Evolutionary conservation across 2,329 filamentous ascomycete species (phyloP).

Genomic region (Onygena corvina): DNA sequence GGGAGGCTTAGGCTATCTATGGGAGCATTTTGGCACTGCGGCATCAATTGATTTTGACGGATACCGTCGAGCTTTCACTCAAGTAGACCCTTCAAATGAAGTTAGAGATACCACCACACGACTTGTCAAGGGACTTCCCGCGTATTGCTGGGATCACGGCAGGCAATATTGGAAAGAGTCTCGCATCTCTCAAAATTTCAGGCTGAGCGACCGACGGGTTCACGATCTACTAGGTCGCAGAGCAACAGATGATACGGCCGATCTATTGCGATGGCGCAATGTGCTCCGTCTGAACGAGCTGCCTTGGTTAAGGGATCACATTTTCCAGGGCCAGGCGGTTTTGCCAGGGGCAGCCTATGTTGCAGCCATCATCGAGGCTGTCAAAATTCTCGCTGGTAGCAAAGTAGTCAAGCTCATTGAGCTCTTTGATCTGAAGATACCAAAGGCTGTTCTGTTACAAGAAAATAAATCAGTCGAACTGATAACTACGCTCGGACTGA

Average conservation of each 20-base stretch:
- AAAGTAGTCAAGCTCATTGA: slow-evolving; percentile 12
- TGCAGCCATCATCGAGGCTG: slow-evolving; percentile 19
- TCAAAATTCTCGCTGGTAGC: slow-evolving; percentile 5
- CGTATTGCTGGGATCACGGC: slow-evolving; percentile 15
- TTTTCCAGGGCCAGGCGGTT: slow-evolving; percentile 22
- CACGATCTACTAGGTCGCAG: slow-evolving; percentile 17
- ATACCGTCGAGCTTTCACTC: slow-evolving; percentile 9
- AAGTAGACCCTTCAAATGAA: background rate
- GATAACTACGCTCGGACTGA: slow-evolving; percentile 16
- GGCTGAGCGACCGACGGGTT: slow-evolving; percentile 7
- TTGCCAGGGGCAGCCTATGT: slow-evolving; percentile 22
- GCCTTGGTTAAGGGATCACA: slow-evolving; percentile 26
- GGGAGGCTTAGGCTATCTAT: slow-evolving; percentile 12
- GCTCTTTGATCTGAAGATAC: slow-evolving; percentile 15
- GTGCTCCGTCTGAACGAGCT: slow-evolving; percentile 19
- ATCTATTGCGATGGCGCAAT: slow-evolving; percentile 22
- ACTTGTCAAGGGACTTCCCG: slow-evolving; percentile 14
- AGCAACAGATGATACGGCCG: slow-evolving; percentile 9
- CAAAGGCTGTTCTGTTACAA: slow-evolving; percentile 17
- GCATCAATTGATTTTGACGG: background rate
- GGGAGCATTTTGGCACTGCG: slow-evolving; percentile 2
- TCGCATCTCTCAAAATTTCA: slow-evolving; percentile 10
- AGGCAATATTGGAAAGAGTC: slow-evolving; percentile 16
- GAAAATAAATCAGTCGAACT: slow-evolving; percentile 16
- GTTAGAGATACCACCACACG: background rate